These are phyloP conservation scores for Akanthomyces uredinophilus DNA, from an alignment of 2,329 filamentous ascomycete species.

Conservation along the genomic window DNA sequence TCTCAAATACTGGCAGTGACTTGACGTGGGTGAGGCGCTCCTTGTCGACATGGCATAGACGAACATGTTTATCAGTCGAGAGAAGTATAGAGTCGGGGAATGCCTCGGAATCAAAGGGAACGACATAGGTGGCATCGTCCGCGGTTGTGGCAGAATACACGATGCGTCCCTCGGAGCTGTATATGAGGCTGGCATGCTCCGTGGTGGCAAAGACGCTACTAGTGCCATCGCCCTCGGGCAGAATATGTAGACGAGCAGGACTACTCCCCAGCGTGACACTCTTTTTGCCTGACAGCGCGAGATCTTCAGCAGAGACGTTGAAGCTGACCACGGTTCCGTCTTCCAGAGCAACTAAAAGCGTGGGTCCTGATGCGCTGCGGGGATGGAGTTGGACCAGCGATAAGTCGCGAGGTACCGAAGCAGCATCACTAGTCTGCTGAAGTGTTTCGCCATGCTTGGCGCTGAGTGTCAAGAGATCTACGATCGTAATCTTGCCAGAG, in stretches of 20 bases:
- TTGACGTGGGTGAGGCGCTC: constrained; percentile 86
- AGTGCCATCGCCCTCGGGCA: constrained; percentile 63
- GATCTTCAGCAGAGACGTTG: constrained; percentile 57
- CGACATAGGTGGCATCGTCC: constrained; percentile 76
- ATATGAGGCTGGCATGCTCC: constrained; percentile 90
- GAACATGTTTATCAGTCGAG: constrained; percentile 69
- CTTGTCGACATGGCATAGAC: constrained; percentile 75
- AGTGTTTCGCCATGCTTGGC: constrained; percentile 61
- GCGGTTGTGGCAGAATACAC: constrained; percentile 93
- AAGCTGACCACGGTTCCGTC: constrained; percentile 89
- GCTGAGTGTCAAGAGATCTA: constrained; percentile 62
- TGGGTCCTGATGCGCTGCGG: constrained; percentile 53
- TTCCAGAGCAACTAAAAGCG: constrained; percentile 83
- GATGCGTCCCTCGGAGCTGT: constrained; percentile 79
- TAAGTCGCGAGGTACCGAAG: constrained; percentile 78
- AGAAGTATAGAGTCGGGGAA: constrained; percentile 79
- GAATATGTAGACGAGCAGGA: constrained; percentile 72
- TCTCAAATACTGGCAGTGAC: constrained; percentile 71
- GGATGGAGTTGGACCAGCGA: constrained; percentile 74
- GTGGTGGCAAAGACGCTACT: constrained; percentile 88
- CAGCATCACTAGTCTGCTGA: constrained; percentile 55
- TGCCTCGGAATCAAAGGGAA: constrained; percentile 73
- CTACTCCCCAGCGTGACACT: constrained; percentile 81
- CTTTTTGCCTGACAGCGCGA: constrained; percentile 65
- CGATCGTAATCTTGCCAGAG: constrained; percentile 70